Conservation (phyloP, 176 grass and related monocot species). For the Hsuehochloa calcarea region DNA sequence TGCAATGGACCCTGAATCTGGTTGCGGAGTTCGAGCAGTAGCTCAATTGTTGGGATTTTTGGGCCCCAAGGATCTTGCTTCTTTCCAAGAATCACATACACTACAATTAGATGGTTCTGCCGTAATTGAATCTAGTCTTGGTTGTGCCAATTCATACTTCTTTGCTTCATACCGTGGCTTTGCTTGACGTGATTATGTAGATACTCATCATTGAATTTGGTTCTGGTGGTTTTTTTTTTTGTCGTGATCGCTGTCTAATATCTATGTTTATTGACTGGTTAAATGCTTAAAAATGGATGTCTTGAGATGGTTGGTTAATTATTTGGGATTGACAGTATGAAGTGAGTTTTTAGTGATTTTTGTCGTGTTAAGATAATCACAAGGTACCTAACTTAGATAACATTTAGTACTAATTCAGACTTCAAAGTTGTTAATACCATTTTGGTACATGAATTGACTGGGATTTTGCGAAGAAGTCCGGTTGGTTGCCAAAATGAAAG, state of each 20-base stretch:
- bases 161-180: background rate
- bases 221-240: background rate
- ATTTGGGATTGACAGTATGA: background rate
- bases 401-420: background rate
- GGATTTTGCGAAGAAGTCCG: background rate
- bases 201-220: background rate
- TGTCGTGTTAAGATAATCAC: background rate
- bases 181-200: background rate
- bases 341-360: background rate
- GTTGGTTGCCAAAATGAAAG: background rate
- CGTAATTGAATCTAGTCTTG: background rate
- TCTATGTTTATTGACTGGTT: background rate
- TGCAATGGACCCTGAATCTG: background rate
- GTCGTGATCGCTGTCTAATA: background rate
- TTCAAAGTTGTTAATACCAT: background rate
- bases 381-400: background rate
- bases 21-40: background rate
- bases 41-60: background rate
- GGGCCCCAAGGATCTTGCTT: background rate
- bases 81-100: background rate
- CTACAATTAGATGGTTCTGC: background rate
- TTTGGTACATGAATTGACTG: background rate
- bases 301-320: background rate
- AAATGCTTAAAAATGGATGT: background rate
- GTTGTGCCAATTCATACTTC: background rate